phyloP scores from a whole-genome alignment of 331 rosid species.

The Pyracantha coccinea region DNA sequence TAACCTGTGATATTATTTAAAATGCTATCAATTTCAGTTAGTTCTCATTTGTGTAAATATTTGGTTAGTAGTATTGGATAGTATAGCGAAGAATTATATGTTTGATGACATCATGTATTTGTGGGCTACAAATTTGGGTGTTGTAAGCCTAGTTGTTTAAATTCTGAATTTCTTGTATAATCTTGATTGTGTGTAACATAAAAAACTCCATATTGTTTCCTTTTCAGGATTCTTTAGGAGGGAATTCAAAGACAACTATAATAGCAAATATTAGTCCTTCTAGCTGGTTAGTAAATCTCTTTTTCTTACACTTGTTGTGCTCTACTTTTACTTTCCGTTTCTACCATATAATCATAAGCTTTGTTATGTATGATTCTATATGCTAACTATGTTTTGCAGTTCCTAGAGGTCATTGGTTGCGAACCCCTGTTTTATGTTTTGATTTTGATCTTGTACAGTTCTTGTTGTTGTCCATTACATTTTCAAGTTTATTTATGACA shows the following conservation, averaged over 20 bases:
- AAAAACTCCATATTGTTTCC: constrained; percentile 1
- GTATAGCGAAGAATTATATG: neutral
- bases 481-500: neutral
- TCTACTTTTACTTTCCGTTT: neutral
- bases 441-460: neutral
- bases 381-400: neutral
- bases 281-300: constrained; percentile 51
- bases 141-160: neutral
- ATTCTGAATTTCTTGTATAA: neutral
- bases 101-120: neutral
- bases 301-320: neutral
- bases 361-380: neutral
- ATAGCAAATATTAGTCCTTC: constrained; percentile 94
- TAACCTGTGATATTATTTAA: constrained; percentile 21
- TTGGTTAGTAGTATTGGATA: neutral
- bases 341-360: neutral
- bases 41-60: neutral
- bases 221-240: constrained; percentile 94
- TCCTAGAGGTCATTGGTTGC: neutral
- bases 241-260: constrained; percentile 83
- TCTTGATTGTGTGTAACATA: neutral
- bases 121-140: neutral
- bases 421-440: neutral
- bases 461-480: neutral
- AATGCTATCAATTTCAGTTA: neutral